These are phyloP conservation scores for Vitis rotundifolia DNA, from an alignment of 164 flowering plant species.

Conservation along the genomic window DNA sequence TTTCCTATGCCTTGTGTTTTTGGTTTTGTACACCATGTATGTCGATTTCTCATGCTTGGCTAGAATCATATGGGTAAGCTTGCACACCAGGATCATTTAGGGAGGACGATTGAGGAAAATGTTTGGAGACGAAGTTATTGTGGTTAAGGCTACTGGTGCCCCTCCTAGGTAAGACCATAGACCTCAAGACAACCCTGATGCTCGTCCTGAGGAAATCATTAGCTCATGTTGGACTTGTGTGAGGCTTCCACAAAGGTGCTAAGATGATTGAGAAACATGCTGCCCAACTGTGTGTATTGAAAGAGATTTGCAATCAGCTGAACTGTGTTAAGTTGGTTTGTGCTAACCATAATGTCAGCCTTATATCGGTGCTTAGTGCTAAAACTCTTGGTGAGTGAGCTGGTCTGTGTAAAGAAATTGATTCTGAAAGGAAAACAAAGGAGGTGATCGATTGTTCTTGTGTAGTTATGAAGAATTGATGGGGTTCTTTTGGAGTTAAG, in stretches of 20 bases:
- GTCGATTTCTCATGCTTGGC: no score
- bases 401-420: slow-evolving; percentile 76
- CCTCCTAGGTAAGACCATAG: slow-evolving; percentile 27
- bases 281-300: slow-evolving; percentile 75
- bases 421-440: slow-evolving; percentile 81
- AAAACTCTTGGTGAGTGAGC: slow-evolving; percentile 88
- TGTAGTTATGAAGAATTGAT: slow-evolving; percentile 64
- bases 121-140: slow-evolving; percentile 23
- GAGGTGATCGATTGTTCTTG: slow-evolving; percentile 81
- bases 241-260: slow-evolving; percentile 79
- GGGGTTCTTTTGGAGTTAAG: background rate
- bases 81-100: no score
- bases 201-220: slow-evolving; percentile 63
- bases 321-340: slow-evolving; percentile 80
- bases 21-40: no score
- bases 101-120: no score
- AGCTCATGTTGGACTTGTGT: slow-evolving; percentile 67
- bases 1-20: no score
- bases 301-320: slow-evolving; percentile 75
- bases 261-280: slow-evolving; percentile 80
- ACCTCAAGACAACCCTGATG: slow-evolving; percentile 30
- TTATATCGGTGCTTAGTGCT: slow-evolving; percentile 71
- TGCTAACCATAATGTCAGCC: slow-evolving; percentile 63
- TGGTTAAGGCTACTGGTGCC: slow-evolving; percentile 17
- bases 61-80: no score